phyloP scores from a whole-genome alignment of 176 grass and related monocot species.

The Sorghum bicolor region Sorghum_bicolor_NCBIv3 NC_012878.2:58581001-58581500 shows the following conservation, averaged over 20 bases:
- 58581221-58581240: conserved; percentile 79
- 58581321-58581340: conserved; percentile 86
- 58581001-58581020: conserved; percentile 53
- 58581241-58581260: conserved; percentile 53
- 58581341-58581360: conserved; percentile 44
- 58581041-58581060: conserved; percentile 53
- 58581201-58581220: conserved; percentile 55
- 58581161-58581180: conserved; percentile 76
- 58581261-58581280: conserved; percentile 60
- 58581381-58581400: conserved; percentile 70
- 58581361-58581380: conserved; percentile 57
- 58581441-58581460: conserved; percentile 67
- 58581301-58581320: conserved; percentile 67
- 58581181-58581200: conserved; percentile 74
- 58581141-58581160: conserved; percentile 49
- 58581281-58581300: conserved; percentile 88
- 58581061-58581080: conserved; percentile 76
- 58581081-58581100: conserved; percentile 64
- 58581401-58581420: conserved; percentile 55
- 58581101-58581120: conserved; percentile 44
- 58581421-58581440: conserved; percentile 57
- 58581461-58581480: conserved; percentile 78
- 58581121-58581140: conserved; percentile 63
- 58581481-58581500: conserved; percentile 75
- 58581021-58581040: conserved; percentile 46